A percentile compares a stretch with the other conserved stretches of the same genome.
These are phyloP conservation scores for Gossypium rotundifolium DNA, from an alignment of 345 rosid genomes.

Conservation along the genomic window DNA sequence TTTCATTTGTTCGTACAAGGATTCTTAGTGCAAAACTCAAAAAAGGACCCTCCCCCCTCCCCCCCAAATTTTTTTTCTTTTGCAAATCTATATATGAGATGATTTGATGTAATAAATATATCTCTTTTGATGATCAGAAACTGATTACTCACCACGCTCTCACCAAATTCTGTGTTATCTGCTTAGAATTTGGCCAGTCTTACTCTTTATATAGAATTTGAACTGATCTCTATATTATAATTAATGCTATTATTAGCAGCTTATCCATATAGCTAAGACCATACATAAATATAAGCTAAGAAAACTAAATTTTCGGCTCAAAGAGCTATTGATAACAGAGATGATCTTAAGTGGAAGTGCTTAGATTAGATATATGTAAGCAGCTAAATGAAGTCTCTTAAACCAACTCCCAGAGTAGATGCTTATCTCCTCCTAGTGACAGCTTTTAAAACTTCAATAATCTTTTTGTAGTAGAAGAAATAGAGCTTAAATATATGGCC, in stretches of 20 bases:
- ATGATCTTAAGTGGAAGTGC: background rate
- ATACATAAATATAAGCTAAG: background rate
- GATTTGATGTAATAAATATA: background rate
- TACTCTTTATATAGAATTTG: background rate
- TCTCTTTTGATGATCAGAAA: background rate
- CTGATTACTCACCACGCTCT: background rate
- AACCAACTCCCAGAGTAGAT: background rate
- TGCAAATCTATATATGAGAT: background rate
- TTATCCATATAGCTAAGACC: background rate
- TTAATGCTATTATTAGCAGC: background rate
- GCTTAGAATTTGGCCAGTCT: background rate
- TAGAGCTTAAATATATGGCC: background rate
- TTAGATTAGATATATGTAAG: background rate
- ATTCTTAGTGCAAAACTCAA: background rate
- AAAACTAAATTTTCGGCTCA: slow-evolving; percentile 5
- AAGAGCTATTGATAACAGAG: background rate
- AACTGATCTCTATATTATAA: background rate
- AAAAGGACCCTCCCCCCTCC: no score
- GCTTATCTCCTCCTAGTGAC: background rate
- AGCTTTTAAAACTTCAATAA: no score
- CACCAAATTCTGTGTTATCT: background rate
- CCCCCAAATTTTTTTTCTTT: background rate
- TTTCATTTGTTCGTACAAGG: background rate
- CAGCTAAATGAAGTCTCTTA: background rate
- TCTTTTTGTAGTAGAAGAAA: background rate